These are phyloP conservation scores for Aspergillus neotritici DNA, from an alignment of 2,329 filamentous ascomycete genomes.

Conservation along the genomic window DNA sequence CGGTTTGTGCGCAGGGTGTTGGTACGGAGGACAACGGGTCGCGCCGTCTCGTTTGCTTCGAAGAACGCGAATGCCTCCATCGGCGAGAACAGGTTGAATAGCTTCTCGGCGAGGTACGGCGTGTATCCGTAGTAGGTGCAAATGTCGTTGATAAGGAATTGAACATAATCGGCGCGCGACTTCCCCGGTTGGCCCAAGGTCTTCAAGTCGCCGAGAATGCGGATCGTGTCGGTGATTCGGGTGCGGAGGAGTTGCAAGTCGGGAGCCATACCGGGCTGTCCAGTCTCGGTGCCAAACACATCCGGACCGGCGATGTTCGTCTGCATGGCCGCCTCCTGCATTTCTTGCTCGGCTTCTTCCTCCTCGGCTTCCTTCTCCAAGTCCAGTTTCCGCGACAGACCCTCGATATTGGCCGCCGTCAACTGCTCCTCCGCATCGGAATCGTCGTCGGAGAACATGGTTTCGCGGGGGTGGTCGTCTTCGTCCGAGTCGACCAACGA, in stretches of 20 bases:
- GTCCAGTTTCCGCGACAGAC: conserved; percentile 80
- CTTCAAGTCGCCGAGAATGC: conserved; percentile 82
- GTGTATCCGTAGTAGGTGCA: conserved; percentile 97
- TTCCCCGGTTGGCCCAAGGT: conserved; percentile 73
- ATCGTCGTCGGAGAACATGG: conserved; percentile 93
- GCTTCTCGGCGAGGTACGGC: conserved; percentile 88
- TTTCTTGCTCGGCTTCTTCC: conserved; percentile 75
- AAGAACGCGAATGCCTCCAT: conserved; percentile 97
- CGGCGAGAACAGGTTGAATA: conserved; percentile 85
- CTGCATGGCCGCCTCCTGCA: conserved; percentile 79
- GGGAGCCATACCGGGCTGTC: conserved; percentile 64
- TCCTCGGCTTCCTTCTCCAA: conserved; percentile 69
- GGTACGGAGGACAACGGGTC: conserved; percentile 91
- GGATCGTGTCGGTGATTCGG: conserved; percentile 86
- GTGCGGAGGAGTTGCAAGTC: conserved; percentile 84
- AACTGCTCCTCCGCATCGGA: conserved; percentile 84
- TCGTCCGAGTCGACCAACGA: conserved; percentile 67
- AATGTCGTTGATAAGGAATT: conserved; percentile 81
- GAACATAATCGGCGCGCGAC: conserved; percentile 81
- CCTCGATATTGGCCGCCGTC: conserved; percentile 93
- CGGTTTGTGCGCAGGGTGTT: conserved; percentile 80
- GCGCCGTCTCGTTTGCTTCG: conserved; percentile 92
- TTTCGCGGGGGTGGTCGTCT: conserved; percentile 50
- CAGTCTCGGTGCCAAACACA: conserved; percentile 55
- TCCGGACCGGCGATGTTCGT: conserved; percentile 83